Evolutionary conservation across 176 grass and related monocot genomes (phyloP).

Genomic region (Cenchrus fungigraminus): DNA sequence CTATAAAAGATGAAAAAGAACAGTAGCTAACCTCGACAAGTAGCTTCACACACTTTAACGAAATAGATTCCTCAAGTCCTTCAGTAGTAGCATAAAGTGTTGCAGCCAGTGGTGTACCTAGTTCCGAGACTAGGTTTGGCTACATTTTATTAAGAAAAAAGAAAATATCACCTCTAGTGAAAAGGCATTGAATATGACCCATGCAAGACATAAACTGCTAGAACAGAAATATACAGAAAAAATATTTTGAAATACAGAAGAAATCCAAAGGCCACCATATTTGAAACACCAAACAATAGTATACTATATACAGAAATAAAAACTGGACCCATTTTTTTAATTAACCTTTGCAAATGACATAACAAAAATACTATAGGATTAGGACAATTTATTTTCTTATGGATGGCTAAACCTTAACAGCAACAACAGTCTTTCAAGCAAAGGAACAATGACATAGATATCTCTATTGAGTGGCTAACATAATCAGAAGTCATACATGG

Average conservation of each 20-base stretch:
- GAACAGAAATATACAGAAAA: neutral
- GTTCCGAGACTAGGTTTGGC: conserved; percentile 40
- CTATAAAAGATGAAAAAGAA: neutral
- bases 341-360: neutral
- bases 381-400: neutral
- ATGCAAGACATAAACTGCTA: conserved; percentile 15
- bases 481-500: neutral
- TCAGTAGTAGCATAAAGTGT: conserved; percentile 32
- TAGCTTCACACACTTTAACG: conserved; percentile 29
- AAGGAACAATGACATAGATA: neutral
- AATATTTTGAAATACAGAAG: neutral
- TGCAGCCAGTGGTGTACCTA: conserved; percentile 42
- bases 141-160: conserved; percentile 1
- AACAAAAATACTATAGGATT: neutral
- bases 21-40: conserved; percentile 18
- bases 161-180: conserved; percentile 17
- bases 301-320: neutral
- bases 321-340: neutral
- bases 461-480: neutral
- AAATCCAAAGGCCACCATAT: neutral
- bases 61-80: conserved; percentile 19
- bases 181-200: neutral
- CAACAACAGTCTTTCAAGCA: neutral
- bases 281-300: neutral
- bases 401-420: neutral